Evolutionary conservation across 148 eudicot species (phyloP), one percentile per base, ranked within the genome.

Genomic region (Rhododendron mucronatum): DNA sequence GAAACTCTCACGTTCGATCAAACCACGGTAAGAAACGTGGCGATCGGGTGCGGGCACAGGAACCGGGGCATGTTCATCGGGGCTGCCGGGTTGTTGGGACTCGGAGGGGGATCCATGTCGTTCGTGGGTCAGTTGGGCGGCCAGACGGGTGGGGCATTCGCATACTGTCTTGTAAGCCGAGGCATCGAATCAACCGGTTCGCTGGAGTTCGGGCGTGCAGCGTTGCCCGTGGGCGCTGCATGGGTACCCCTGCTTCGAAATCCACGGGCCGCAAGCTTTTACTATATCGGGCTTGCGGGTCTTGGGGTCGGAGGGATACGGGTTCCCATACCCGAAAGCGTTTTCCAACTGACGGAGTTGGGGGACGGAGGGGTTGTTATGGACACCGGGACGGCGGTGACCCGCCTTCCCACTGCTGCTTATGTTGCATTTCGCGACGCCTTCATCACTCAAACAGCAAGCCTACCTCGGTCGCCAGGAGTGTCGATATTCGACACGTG

Each of bases 321-420:
- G 20, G 91, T 96, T 3, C 92, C 96, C 7, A 74, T 96, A 35
- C 86, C 96, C 23, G 93, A 90, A n/a, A 85, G 86, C 16, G 81
- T 91, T 0, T 94, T 96, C 79, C 39, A 45, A 9, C 57, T 95
- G 0, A 69, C 89, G 0, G 94, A 88, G 1, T 71, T 84, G 3
- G 97, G 98, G 12, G 90, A 90, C 0, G 97, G 99, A 0, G 99
- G 99, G 13, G 96, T 94, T 45, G 98, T 96, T 21, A 89, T 96
- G 92, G 99, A 96, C 85, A 95, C 98, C 1, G 99, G 99, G 0
- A 96, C 99, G 0, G 98, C 99, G 0, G 97, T 96, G 55, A 94
- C 97, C 0, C 86, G 99, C 50, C 84, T 96, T 18, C 99, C 99
- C 0, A 87, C 88, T 1, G 78, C 82, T 0, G 99, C 98, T 3